A percentile compares a stretch with the other conserved stretches of the same genome.
Evolutionary conservation across 306 rosid species (phyloP).

Genomic region (Vigna trinervia): DNA sequence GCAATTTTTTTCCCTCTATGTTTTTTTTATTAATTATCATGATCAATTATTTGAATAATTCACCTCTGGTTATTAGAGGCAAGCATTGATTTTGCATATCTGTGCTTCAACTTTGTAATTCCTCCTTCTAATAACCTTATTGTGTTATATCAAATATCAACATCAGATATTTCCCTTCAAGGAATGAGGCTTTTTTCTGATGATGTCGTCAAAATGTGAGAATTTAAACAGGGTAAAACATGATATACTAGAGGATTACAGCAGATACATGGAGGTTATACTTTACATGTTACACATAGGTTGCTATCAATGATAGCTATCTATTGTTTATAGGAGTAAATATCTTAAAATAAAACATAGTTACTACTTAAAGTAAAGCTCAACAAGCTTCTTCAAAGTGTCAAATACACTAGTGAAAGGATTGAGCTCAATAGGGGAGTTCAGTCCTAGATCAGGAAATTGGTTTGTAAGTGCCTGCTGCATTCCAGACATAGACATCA

Average conservation of each 20-base stretch:
- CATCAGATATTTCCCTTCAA: constrained; percentile 17
- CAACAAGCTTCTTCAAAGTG: constrained; percentile 84
- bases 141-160: background rate
- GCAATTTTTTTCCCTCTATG: background rate
- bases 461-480: constrained; percentile 82
- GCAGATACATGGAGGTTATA: background rate
- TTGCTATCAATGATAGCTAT: constrained; percentile 27
- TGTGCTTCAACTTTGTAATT: constrained; percentile 2
- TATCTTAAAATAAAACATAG: constrained; percentile 18
- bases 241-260: background rate
- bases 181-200: background rate
- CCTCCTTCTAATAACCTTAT: background rate
- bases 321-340: background rate
- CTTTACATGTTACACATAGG: background rate
- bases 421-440: constrained; percentile 58
- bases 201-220: background rate
- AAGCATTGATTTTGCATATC: background rate
- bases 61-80: background rate
- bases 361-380: constrained; percentile 82
- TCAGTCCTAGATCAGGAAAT: constrained; percentile 80
- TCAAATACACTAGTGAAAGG: constrained; percentile 90
- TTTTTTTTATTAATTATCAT: constrained; percentile 14
- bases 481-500: constrained; percentile 96
- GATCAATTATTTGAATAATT: background rate
- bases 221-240: too few species aligned